A percentile compares a stretch with the other conserved stretches of the same genome.
Evolutionary conservation across 78 protist genomes (phyloP).

Genomic region (Neovahlkampfia damariscottae): DNA sequence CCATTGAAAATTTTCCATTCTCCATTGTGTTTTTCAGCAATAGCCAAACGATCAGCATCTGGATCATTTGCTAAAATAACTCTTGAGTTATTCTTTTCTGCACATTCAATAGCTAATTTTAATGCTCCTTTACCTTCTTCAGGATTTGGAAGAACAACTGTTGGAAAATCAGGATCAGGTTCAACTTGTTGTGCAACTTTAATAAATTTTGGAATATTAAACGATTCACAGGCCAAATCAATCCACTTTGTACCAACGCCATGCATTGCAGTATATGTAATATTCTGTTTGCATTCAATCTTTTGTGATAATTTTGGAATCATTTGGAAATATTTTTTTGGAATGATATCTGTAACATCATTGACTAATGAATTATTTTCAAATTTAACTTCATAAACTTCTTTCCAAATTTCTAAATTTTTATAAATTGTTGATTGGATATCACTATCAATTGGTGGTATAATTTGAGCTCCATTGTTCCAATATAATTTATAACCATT

Average conservation of each 20-base stretch:
- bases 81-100: slow-evolving; percentile 38
- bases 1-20: slow-evolving; percentile 86
- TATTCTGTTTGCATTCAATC: too few relatives aligned
- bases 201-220: slow-evolving; percentile 32
- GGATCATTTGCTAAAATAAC: slow-evolving; percentile 97
- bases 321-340: neutral
- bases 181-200: slow-evolving; percentile 46
- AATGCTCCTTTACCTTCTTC: slow-evolving; percentile 87
- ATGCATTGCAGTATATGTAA: slow-evolving; percentile 92
- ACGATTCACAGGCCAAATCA: slow-evolving; percentile 32
- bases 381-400: neutral
- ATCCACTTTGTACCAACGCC: slow-evolving; percentile 85
- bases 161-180: slow-evolving; percentile 96
- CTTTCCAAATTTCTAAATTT: slow-evolving; percentile 43
- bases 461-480: slow-evolving; percentile 79
- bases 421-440: slow-evolving; percentile 37
- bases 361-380: slow-evolving; percentile 1
- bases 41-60: slow-evolving; percentile 95
- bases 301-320: neutral
- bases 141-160: slow-evolving; percentile 95
- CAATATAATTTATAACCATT: slow-evolving; percentile 98
- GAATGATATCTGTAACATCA: neutral
- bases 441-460: slow-evolving; percentile 47
- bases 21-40: slow-evolving; percentile 77
- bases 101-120: slow-evolving; percentile 56